phyloP scores from a whole-genome alignment of 305 asterid species.

The Rubia balearica region DNA sequence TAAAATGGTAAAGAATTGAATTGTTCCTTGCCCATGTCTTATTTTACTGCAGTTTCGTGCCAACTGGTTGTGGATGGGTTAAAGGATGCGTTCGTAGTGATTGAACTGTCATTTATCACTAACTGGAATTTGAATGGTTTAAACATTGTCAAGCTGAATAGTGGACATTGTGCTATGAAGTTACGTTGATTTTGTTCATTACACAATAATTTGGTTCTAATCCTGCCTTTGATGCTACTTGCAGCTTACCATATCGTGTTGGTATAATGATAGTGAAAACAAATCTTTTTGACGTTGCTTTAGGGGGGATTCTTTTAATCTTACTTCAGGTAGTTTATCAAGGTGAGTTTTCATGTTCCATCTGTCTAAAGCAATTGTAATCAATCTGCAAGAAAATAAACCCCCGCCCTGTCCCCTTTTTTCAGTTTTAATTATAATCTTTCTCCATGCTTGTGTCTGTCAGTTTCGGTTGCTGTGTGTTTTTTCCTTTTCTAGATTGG shows the following conservation, averaged over 20 bases:
- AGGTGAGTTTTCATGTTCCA: conserved; percentile 40
- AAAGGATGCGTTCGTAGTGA: neutral
- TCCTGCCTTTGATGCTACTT: conserved; percentile 17
- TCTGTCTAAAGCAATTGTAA: neutral
- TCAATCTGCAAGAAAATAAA: neutral
- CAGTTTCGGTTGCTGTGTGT: neutral
- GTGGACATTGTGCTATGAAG: neutral
- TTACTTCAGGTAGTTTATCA: conserved; percentile 46
- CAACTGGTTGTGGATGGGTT: neutral
- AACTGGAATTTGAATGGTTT: neutral
- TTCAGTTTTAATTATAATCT: too few species aligned
- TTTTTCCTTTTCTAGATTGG: neutral
- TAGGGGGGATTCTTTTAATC: conserved; percentile 46
- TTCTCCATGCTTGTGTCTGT: too few species aligned
- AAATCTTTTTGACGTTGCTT: conserved; percentile 74
- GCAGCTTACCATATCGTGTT: conserved; percentile 85
- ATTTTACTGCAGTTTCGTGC: neutral
- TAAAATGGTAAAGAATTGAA: conserved; percentile 55
- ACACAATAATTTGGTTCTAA: conserved; percentile 22
- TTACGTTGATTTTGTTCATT: conserved; percentile 8
- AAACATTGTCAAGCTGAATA: neutral
- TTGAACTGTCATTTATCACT: neutral
- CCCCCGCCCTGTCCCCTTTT: neutral
- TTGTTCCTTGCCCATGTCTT: conserved; percentile 3
- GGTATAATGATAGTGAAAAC: conserved; percentile 47